A percentile compares a stretch with the other conserved stretches of the same genome.
These are phyloP conservation scores for Suillus alpinus DNA, from an alignment of 768 basidiomycete species.

Conservation along the genomic window DNA sequence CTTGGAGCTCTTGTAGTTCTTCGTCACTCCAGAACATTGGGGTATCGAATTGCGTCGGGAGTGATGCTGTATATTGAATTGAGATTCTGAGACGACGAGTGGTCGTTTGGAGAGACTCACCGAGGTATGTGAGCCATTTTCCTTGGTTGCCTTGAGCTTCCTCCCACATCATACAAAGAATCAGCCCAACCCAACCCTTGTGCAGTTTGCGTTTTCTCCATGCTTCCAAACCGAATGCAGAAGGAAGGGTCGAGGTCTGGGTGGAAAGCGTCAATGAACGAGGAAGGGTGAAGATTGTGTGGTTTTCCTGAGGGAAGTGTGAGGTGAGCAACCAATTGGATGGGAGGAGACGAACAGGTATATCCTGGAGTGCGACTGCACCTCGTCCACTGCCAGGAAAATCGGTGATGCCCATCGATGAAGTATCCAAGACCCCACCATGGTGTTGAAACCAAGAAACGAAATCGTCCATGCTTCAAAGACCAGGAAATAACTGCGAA, in stretches of 20 bases:
- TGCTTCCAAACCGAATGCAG: slow-evolving; percentile 52
- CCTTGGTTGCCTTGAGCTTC: slow-evolving; percentile 58
- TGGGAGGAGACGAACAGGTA: slow-evolving; percentile 48
- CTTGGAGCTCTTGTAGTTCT: slow-evolving; percentile 72
- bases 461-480: slow-evolving; percentile 32
- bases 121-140: slow-evolving; percentile 69
- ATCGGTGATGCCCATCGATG: slow-evolving; percentile 43
- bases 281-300: slow-evolving; percentile 81
- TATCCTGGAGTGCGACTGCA: slow-evolving; percentile 68
- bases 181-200: slow-evolving; percentile 82
- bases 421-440: slow-evolving; percentile 48
- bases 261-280: slow-evolving; percentile 74
- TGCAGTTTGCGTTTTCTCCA: slow-evolving; percentile 66
- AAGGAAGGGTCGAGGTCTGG: slow-evolving; percentile 66
- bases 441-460: slow-evolving; percentile 58
- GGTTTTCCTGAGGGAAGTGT: slow-evolving; percentile 53
- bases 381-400: slow-evolving; percentile 64
- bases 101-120: slow-evolving; percentile 37
- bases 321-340: background rate
- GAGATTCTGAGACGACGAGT: background rate
- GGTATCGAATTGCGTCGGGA: slow-evolving; percentile 77
- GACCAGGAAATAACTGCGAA: too few species aligned
- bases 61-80: slow-evolving; percentile 35
- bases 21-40: slow-evolving; percentile 91
- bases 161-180: slow-evolving; percentile 97